Evolutionary conservation across 2,329 filamentous ascomycete genomes (phyloP).

Genomic region (Penicillium olsonii): DNA sequence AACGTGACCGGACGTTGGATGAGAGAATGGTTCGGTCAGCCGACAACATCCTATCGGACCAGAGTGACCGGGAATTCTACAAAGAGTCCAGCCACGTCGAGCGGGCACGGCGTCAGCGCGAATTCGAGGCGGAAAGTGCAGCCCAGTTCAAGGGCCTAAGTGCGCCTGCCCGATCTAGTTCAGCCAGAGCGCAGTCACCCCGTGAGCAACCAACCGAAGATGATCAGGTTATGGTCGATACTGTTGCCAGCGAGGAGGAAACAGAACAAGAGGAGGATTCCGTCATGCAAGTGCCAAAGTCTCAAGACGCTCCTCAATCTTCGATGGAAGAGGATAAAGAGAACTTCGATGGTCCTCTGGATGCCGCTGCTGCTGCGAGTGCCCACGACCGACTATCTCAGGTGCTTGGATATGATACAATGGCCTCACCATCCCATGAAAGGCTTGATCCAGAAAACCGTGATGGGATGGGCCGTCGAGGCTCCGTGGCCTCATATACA

Average conservation of each 20-base stretch:
- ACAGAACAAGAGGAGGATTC: conserved; percentile 50
- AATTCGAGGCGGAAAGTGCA: conserved; percentile 36
- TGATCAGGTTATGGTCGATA: conserved; percentile 20
- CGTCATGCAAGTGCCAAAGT: conserved; percentile 27
- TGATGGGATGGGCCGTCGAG: not conserved
- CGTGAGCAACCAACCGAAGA: conserved; percentile 6
- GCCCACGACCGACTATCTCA: conserved; percentile 44
- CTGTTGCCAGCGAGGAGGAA: conserved; percentile 44
- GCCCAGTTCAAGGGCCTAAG: conserved; percentile 39
- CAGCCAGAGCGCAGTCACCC: conserved; percentile 4
- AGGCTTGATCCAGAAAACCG: conserved; percentile 3
- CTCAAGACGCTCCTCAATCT: conserved; percentile 29
- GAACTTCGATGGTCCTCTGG: conserved; percentile 38
- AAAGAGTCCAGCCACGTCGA: conserved; percentile 44
- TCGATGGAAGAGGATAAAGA: conserved; percentile 51
- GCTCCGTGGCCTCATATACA: conserved; percentile 1
- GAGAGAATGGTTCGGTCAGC: conserved; percentile 38
- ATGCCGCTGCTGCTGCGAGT: conserved; percentile 32
- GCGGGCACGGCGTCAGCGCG: conserved; percentile 34
- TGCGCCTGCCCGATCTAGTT: conserved; percentile 30
- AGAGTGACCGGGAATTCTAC: conserved; percentile 47
- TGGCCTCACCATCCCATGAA: conserved; percentile 15
- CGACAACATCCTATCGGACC: conserved; percentile 35
- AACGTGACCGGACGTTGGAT: conserved; percentile 36
- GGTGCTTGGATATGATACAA: conserved; percentile 32